These are phyloP conservation scores for Curvularia sp. DNA, from an alignment of 2,329 filamentous ascomycete genomes.

Conservation along the genomic window DNA sequence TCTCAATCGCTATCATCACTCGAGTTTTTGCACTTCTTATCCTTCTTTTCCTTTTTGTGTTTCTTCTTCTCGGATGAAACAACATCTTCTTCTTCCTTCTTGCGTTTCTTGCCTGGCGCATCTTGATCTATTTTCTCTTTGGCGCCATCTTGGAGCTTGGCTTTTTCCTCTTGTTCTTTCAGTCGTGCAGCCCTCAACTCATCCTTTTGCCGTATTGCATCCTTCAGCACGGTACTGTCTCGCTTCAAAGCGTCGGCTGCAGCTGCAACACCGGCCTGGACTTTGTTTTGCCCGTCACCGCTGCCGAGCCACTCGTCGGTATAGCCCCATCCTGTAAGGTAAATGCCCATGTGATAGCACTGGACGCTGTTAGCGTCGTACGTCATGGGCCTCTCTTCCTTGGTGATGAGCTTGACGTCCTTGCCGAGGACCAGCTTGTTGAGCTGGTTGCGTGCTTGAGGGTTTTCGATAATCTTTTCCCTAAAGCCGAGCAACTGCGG, in stretches of 20 bases:
- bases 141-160: constrained; percentile 22
- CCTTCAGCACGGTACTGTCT: constrained; percentile 25
- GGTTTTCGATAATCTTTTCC: constrained; percentile 47
- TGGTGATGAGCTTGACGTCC: constrained; percentile 50
- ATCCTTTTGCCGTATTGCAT: constrained; percentile 32
- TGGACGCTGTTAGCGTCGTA: constrained; percentile 61
- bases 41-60: constrained; percentile 24
- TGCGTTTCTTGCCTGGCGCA: constrained; percentile 13
- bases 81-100: constrained; percentile 6
- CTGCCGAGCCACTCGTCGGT: constrained; percentile 66
- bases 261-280: constrained; percentile 72
- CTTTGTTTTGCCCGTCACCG: constrained; percentile 71
- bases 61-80: constrained; percentile 23
- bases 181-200: constrained; percentile 27
- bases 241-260: constrained; percentile 68
- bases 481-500: constrained; percentile 39
- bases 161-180: constrained; percentile 29
- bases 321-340: constrained; percentile 73
- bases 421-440: constrained; percentile 45
- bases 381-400: constrained; percentile 61
- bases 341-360: constrained; percentile 69
- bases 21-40: constrained; percentile 17
- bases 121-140: background rate
- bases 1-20: constrained; percentile 8
- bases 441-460: constrained; percentile 51